Evolutionary conservation across 208 protist species (phyloP).

Genomic region (Zelonia costaricensis): DNA sequence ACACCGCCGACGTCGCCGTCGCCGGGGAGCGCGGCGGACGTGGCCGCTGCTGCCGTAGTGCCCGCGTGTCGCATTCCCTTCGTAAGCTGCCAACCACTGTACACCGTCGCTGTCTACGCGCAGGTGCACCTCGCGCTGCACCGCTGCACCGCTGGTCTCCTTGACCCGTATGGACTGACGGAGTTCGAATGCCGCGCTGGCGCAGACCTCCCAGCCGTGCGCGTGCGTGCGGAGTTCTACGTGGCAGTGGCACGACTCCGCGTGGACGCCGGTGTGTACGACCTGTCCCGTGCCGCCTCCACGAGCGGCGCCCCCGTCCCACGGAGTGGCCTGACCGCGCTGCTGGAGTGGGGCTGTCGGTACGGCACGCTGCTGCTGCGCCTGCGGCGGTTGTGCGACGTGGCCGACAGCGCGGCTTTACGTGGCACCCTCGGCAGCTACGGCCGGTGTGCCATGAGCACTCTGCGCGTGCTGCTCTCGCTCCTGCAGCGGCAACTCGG

Average conservation of each 20-base stretch:
- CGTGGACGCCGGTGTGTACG: too few relatives aligned
- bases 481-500: conserved; percentile 52
- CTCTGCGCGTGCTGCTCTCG: conserved; percentile 37
- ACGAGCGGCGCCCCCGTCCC: background rate
- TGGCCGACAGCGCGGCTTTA: conserved; percentile 35
- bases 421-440: conserved; percentile 70
- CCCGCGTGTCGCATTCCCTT: conserved; percentile 27
- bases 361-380: conserved; percentile 73
- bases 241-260: too few relatives aligned
- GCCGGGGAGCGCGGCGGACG: too few relatives aligned
- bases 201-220: conserved; percentile 10
- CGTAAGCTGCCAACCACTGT: conserved; percentile 39
- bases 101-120: conserved; percentile 43
- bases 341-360: conserved; percentile 73
- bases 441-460: conserved; percentile 64
- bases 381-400: conserved; percentile 51
- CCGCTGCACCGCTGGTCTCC: conserved; percentile 52
- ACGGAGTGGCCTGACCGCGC: conserved; percentile 29
- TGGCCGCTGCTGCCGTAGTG: too few relatives aligned
- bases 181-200: conserved; percentile 9
- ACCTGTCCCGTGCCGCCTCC: background rate
- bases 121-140: conserved; percentile 74
- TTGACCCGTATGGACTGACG: conserved; percentile 64
- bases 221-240: conserved; percentile 26
- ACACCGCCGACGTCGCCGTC: too few relatives aligned